Evolutionary conservation across 768 basidiomycete species (phyloP), one percentile per base, ranked within the genome.

Genomic region (Termitomyces sp.): DNA sequence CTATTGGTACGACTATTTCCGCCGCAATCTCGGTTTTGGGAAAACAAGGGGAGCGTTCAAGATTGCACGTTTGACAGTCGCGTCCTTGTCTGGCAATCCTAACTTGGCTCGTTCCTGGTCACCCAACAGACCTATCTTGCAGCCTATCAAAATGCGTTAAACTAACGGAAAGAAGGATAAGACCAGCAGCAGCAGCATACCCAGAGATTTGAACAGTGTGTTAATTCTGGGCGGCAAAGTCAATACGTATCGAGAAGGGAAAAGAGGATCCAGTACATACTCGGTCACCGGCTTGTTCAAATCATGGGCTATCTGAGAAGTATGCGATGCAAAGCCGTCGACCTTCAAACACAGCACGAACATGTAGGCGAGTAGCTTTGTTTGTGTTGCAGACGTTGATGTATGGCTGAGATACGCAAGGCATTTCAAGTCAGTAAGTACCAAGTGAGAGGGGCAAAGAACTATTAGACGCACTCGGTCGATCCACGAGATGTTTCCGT

Each of bases 271-370:
- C 11, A 38, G 18, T 12, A 74, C 89, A 58, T 63, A 96, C 94
- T 83, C 84, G 6, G 75, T 49, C 11, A 79, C 63, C 3, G 80
- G 65, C 76, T 92, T 80, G 58, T 78, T 82, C 7, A 98, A 70
- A 70, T 97, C 95, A 7, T 77, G 73, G 2, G 93, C 89, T 32
- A 97, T 71, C 27, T 79, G 64, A 2, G 77, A 73, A 0, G 85
- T 77, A 58, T 97, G 86, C 0, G 86, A 81, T 0, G 84, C 83
- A 62, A 83, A 96, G 50, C 84, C 82, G 59, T 97, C 94, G 7
- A 94, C 66, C 46, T 80, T 83, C 27, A 97, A 80, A 63, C 87
- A 91, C 0, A 96, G 73, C 1, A 89, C 86, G 56, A 96, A 88
- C 65, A 94, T 79, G 63, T 92, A 82, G 1, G 89, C 83, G 53